Percentiles rank a stretch among this genome's conserved stretches.
These are phyloP conservation scores for Syncephalastrum racemosum DNA, from an alignment of 371 early-diverging fungal species.

Conservation along the genomic window DNA sequence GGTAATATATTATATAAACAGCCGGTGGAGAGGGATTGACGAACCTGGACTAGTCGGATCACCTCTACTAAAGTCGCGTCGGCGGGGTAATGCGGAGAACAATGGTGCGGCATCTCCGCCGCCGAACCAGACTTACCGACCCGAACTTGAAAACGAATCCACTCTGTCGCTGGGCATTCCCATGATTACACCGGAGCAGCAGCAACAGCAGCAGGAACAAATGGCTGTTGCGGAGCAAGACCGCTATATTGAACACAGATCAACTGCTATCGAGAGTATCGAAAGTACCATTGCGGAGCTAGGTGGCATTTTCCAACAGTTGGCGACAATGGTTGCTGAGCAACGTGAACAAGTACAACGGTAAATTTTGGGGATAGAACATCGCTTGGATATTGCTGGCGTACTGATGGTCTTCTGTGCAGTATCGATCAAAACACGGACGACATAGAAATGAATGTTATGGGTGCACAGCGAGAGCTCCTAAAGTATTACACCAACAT, in stretches of 20 bases:
- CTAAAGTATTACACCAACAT: constrained; percentile 88
- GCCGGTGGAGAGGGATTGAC: not conserved
- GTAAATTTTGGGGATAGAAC: constrained; percentile 25
- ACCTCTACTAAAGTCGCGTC: constrained; percentile 57
- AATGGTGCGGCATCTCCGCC: constrained; percentile 51
- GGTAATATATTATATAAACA: constrained; percentile 18
- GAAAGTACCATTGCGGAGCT: constrained; percentile 97
- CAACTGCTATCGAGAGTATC: constrained; percentile 91
- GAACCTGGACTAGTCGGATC: constrained; percentile 44
- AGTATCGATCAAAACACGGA: constrained; percentile 96
- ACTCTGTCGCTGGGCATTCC: constrained; percentile 51
- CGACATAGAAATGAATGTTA: constrained; percentile 89
- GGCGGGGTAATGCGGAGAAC: constrained; percentile 43
- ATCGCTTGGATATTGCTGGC: not conserved
- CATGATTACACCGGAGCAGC: constrained; percentile 46
- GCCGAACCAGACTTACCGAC: constrained; percentile 18
- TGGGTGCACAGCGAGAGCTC: constrained; percentile 89
- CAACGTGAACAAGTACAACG: constrained; percentile 94
- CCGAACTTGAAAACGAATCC: constrained; percentile 32
- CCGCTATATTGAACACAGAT: constrained; percentile 81
- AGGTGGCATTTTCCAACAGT: constrained; percentile 94
- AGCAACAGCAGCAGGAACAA: constrained; percentile 65
- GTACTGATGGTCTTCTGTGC: constrained; percentile 1
- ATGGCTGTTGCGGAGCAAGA: constrained; percentile 53
- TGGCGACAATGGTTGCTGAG: constrained; percentile 92